These are phyloP conservation scores for Peribolospora kevripleyi DNA, from an alignment of 768 basidiomycete genomes.

Conservation along the genomic window DNA sequence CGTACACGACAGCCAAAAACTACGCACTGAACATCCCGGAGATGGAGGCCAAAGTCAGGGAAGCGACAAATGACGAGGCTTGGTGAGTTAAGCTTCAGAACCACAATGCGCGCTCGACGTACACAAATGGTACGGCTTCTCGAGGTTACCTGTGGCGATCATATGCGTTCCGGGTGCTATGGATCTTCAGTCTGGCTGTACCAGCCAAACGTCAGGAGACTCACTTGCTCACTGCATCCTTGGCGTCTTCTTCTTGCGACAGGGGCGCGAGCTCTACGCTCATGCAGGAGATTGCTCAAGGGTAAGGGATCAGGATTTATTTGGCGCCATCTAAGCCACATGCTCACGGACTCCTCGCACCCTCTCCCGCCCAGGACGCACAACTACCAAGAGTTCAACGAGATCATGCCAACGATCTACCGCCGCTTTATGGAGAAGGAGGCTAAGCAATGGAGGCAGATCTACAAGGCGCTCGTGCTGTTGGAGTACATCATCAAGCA, in stretches of 20 bases:
- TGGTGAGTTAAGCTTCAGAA: constrained; percentile 34
- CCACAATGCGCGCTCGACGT: neutral
- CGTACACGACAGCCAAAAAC: too few species aligned
- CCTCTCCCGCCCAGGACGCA: neutral
- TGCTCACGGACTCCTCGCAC: neutral
- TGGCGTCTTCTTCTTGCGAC: neutral
- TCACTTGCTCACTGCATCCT: too few species aligned
- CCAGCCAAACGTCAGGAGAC: too few species aligned
- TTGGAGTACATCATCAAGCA: constrained; percentile 74
- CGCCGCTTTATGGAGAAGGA: constrained; percentile 88
- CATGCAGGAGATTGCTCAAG: constrained; percentile 96
- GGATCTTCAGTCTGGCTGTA: neutral
- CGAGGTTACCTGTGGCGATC: neutral
- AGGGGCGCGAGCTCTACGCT: constrained; percentile 95
- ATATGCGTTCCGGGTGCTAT: too few species aligned
- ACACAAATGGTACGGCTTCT: neutral
- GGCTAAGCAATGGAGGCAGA: constrained; percentile 91
- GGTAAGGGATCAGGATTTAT: constrained; percentile 28
- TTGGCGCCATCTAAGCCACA: neutral
- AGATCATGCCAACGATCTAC: constrained; percentile 96
- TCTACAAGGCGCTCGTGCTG: constrained; percentile 48
- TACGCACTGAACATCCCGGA: constrained; percentile 29
- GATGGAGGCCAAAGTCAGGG: constrained; percentile 87
- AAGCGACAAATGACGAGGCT: constrained; percentile 93
- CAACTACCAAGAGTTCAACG: constrained; percentile 72